phyloP scores from a whole-genome alignment of 164 flowering plant species.

The Chimonanthus salicifolius region DNA sequence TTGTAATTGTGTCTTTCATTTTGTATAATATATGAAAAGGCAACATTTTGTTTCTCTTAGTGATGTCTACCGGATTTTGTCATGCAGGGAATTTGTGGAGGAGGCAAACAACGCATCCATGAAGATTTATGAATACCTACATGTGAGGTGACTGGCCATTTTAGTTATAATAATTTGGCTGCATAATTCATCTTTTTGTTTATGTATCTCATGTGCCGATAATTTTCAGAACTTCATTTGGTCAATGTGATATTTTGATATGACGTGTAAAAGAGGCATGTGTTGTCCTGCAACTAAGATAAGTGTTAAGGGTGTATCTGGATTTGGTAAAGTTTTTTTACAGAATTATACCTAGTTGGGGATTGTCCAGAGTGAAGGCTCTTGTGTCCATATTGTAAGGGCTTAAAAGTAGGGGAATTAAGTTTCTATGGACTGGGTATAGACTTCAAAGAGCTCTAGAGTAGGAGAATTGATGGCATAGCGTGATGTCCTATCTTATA shows the following conservation, averaged over 20 bases:
- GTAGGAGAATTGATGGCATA: too few relatives aligned
- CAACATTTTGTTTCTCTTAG: background rate
- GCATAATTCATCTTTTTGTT: background rate
- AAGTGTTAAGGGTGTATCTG: too few relatives aligned
- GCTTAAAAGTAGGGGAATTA: too few relatives aligned
- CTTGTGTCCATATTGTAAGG: too few relatives aligned
- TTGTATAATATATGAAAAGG: background rate
- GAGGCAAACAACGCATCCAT: slow-evolving; percentile 82
- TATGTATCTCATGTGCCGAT: background rate
- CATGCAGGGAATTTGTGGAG: slow-evolving; percentile 71
- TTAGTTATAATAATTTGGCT: background rate
- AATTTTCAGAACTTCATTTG: background rate
- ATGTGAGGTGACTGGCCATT: slow-evolving; percentile 67
- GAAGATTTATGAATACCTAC: slow-evolving; percentile 82
- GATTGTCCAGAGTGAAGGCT: too few relatives aligned
- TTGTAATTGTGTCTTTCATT: background rate
- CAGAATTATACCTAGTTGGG: too few relatives aligned
- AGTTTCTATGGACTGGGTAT: too few relatives aligned
- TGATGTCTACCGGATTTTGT: background rate
- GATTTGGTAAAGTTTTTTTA: too few relatives aligned
- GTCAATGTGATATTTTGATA: background rate
- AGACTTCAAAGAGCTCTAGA: too few relatives aligned
- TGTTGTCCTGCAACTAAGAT: too few relatives aligned
- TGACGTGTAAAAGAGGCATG: background rate
- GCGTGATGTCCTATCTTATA: too few relatives aligned